phyloP scores from a whole-genome alignment of 495 filamentous ascomycete genomes.

The Sordaria brevicollis region DNA sequence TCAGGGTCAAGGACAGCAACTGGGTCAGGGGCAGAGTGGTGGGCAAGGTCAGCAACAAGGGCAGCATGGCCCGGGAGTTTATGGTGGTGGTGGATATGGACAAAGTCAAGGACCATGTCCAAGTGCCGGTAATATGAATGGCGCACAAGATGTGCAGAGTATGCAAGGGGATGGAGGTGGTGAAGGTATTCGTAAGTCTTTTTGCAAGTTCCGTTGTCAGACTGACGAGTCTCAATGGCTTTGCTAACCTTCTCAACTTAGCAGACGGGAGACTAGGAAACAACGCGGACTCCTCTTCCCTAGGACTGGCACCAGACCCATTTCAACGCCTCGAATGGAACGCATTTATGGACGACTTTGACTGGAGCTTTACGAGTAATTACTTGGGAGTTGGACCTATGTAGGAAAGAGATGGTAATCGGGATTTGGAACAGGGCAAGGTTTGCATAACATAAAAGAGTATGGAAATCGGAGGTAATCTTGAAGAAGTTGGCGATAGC shows the following conservation, averaged over 20 bases:
- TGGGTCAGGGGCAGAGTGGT: background rate
- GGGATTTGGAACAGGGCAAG: background rate
- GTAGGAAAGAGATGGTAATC: background rate
- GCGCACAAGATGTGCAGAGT: background rate
- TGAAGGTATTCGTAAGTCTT: background rate
- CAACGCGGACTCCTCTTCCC: slow-evolving; percentile 6
- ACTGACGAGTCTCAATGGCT: no score
- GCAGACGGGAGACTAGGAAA: slow-evolving; percentile 2
- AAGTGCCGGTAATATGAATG: background rate
- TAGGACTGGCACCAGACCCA: slow-evolving; percentile 19
- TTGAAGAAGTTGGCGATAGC: background rate
- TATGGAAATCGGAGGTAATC: background rate
- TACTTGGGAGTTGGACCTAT: background rate
- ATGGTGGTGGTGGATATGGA: background rate
- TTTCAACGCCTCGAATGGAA: slow-evolving; percentile 32
- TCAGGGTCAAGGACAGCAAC: background rate
- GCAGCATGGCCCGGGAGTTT: background rate
- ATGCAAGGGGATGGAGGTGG: background rate
- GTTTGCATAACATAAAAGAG: background rate
- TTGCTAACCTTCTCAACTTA: background rate
- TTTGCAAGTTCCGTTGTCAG: no score
- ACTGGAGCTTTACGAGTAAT: slow-evolving; percentile 30
- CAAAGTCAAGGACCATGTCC: background rate
- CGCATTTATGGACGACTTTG: slow-evolving; percentile 35
- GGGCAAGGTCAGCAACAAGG: background rate